Evolutionary conservation across 1,284 basidiomycete species (phyloP).

Genomic region (Ustilago tritici): DNA sequence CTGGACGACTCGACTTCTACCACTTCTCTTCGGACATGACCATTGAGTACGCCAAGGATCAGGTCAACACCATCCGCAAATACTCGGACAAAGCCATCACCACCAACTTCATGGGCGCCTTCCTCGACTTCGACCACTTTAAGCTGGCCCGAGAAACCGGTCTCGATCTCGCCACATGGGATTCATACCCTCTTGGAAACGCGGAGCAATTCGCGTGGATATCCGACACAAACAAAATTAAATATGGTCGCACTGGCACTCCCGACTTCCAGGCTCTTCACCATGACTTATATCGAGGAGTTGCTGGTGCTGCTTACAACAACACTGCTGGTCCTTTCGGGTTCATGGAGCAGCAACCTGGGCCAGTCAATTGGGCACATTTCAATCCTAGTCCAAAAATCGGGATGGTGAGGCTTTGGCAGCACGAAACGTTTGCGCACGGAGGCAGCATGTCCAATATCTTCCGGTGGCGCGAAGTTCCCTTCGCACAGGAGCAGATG

Average conservation of each 20-base stretch:
- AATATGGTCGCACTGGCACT: constrained; percentile 42
- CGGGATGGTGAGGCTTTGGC: constrained; percentile 52
- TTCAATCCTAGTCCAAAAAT: constrained; percentile 41
- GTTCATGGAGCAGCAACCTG: constrained; percentile 55
- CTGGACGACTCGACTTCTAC: constrained; percentile 52
- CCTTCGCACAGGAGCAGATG: constrained; percentile 57
- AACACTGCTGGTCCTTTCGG: constrained; percentile 45
- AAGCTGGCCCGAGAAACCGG: constrained; percentile 38
- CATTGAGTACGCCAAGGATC: constrained; percentile 47
- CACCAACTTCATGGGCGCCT: constrained; percentile 54
- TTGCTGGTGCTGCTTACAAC: constrained; percentile 45
- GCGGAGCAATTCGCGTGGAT: constrained; percentile 46
- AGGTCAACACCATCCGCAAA: constrained; percentile 42
- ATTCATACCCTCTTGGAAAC: constrained; percentile 53
- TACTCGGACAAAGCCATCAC: constrained; percentile 51
- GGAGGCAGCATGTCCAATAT: constrained; percentile 49
- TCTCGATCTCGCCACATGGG: constrained; percentile 51
- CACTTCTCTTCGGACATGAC: constrained; percentile 50
- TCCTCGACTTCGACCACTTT: constrained; percentile 53
- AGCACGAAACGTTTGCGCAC: constrained; percentile 54
- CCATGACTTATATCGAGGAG: constrained; percentile 44
- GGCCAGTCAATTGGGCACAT: constrained; percentile 46
- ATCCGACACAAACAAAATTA: constrained; percentile 39
- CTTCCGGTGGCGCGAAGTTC: constrained; percentile 56
- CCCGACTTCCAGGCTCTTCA: constrained; percentile 53